Percentiles rank a stretch among this genome's conserved stretches.
phyloP scores from a whole-genome alignment of 257 asterid species.

The Przewalskia tangutica region DNA sequence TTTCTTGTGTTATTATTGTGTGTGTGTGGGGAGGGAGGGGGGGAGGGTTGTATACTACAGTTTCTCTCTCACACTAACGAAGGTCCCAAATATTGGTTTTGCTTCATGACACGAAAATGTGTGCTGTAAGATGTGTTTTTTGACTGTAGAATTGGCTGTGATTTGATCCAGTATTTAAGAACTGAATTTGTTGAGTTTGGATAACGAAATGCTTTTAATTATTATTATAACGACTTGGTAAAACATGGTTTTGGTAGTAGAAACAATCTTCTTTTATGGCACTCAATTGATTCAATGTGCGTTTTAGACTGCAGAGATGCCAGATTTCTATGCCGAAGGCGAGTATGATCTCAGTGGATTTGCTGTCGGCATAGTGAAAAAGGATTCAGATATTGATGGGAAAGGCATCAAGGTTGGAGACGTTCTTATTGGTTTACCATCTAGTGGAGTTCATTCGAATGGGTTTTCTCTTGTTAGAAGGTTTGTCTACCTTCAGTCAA shows the following conservation, averaged over 20 bases:
- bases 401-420: conserved; percentile 66
- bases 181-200: background rate
- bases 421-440: conserved; percentile 76
- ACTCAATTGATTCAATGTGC: conserved; percentile 7
- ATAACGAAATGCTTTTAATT: background rate
- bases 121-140: background rate
- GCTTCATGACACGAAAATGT: background rate
- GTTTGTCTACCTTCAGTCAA: conserved; percentile 12
- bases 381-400: conserved; percentile 73
- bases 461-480: conserved; percentile 93
- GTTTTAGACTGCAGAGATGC: conserved; percentile 98
- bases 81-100: background rate
- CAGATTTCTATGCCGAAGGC: conserved; percentile 82
- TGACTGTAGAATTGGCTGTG: background rate
- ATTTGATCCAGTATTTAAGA: background rate
- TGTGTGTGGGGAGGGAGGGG: no score
- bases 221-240: background rate
- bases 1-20: background rate
- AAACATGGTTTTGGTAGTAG: background rate
- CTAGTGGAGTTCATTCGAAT: conserved; percentile 95
- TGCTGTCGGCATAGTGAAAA: conserved; percentile 79
- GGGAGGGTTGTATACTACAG: no score
- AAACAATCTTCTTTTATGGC: background rate
- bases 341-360: conserved; percentile 95
- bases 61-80: background rate